Base-by-base conservation (phyloP, 306 rosid species). In the Coriaria nepalensis region DNA sequence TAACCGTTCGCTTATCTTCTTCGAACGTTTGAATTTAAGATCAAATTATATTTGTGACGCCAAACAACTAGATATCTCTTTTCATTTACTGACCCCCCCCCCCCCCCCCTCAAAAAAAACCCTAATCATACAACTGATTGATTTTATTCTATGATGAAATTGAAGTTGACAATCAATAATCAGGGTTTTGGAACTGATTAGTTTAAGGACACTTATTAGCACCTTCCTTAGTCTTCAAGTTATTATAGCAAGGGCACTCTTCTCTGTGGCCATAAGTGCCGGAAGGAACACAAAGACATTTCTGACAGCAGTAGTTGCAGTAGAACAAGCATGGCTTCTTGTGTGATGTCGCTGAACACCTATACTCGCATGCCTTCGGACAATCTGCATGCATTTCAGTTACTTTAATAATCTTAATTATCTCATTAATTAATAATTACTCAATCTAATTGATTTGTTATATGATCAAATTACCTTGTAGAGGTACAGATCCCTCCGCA, bases 181-280 rank as follows among this genome's bases (percentile, higher is more conserved):
- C 29, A 20, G 29, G 29, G 29, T 20, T 20, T 20, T 20, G 29
- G 29, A 20, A 20, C 29, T 20, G 29, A 20, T 20, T 20, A 52
- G 8, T 5, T 55, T 10, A 66, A 8, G 62, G 72, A 60, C 68
- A 71, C 32, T 71, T 66, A 8, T 59, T 56, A 2, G 9, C 15
- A 5, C 72, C 72, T 35, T 52, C 41, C 32, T 65, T 38, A 6
- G 72, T 66, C 40, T 58, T 63, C 73, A 70, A 53, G 32, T 63
- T 45, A 33, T 59, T 45, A 61, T 72, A 67, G 60, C 78, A 72
- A 20, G 66, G 60, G 32, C 73, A 71, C 42, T 72, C 73, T 33
- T 66, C 67, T 40, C 48, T 63, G 45, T 59, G 52, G 9, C 70
- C 72, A 29, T 43, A 61, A 10, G 72, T 61, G 14, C 73, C 72